phyloP scores from a whole-genome alignment of 176 grass and related monocot genomes.

The Aegilops umbellulata region DNA sequence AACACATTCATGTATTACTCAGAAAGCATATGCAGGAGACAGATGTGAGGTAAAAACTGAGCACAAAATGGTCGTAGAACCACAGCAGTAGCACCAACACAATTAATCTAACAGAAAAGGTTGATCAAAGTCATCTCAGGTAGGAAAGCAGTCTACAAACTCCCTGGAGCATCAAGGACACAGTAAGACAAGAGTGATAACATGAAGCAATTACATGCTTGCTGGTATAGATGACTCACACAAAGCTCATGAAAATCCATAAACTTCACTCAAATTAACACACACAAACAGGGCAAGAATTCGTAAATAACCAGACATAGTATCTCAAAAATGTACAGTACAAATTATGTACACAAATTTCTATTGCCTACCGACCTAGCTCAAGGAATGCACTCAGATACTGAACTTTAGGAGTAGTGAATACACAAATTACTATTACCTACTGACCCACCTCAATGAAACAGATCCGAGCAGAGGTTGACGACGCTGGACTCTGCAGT shows the following conservation, averaged over 20 bases:
- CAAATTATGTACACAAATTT: too few species aligned
- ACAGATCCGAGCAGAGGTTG: neutral
- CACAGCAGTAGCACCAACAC: neutral
- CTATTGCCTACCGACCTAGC: too few species aligned
- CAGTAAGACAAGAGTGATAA: neutral
- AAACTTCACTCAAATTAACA: neutral
- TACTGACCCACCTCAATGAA: neutral
- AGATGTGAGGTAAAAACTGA: too few species aligned
- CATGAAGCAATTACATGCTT: neutral
- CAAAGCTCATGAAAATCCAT: neutral
- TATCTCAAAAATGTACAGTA: too few species aligned
- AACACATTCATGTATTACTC: too few species aligned
- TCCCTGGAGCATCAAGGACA: neutral
- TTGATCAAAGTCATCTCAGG: neutral
- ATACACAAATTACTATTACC: neutral
- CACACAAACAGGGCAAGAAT: neutral
- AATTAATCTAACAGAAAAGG: neutral
- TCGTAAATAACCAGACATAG: neutral
- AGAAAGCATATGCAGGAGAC: too few species aligned
- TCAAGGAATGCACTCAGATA: neutral
- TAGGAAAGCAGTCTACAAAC: neutral
- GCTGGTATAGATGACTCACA: neutral
- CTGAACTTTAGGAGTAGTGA: neutral
- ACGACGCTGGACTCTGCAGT: neutral
- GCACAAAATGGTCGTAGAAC: neutral